Evolutionary conservation across 78 protist genomes (phyloP).

Genomic region (Dictyostelium capitatum): DNA sequence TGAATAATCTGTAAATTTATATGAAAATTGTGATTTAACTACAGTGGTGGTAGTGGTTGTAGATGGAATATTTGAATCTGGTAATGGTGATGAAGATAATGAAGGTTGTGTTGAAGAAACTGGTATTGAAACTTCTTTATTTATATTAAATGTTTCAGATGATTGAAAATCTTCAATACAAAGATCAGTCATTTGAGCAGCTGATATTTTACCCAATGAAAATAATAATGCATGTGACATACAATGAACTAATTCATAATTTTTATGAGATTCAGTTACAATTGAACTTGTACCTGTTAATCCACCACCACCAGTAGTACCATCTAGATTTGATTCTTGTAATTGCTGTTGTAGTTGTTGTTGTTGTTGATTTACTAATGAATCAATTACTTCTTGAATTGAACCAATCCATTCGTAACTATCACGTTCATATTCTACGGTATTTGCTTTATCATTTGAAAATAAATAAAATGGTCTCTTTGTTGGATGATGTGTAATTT

Average conservation of each 20-base stretch:
- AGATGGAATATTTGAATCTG: not conserved
- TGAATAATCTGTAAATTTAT: conserved; percentile 70
- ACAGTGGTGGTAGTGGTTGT: not conserved
- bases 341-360: not conserved
- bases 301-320: not conserved
- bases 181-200: conserved; percentile 23
- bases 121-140: not conserved
- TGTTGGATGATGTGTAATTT: conserved; percentile 41
- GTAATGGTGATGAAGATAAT: not conserved
- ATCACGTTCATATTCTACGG: conserved; percentile 45
- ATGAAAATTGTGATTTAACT: conserved; percentile 14
- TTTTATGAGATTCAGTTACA: conserved; percentile 35
- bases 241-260: conserved; percentile 58
- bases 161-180: conserved; percentile 40
- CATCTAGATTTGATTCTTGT: not conserved
- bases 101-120: not conserved
- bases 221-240: conserved; percentile 46
- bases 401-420: conserved; percentile 77
- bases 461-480: conserved; percentile 51
- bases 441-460: conserved; percentile 15
- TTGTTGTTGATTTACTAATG: not conserved
- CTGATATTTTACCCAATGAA: conserved; percentile 72
- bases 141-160: conserved; percentile 26
- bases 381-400: conserved; percentile 67
- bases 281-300: not conserved